Percentiles rank a stretch among this genome's conserved stretches.
Conservation (phyloP, 345 rosid species). For the Populus euphratica region DNA sequence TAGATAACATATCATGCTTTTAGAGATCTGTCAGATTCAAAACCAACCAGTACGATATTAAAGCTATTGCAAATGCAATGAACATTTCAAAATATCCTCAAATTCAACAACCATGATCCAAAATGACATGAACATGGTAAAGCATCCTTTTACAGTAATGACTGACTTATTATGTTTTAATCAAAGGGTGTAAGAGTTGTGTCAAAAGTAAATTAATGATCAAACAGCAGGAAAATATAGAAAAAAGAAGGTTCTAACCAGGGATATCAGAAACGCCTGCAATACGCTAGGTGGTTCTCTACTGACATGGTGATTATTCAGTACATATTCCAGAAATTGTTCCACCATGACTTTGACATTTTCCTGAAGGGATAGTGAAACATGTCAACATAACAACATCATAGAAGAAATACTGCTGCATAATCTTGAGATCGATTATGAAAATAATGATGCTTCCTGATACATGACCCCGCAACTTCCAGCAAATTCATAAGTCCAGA, state of each 20-base stretch:
- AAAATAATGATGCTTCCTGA: not conserved
- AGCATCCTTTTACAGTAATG: not conserved
- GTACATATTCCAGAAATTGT: conserved; percentile 61
- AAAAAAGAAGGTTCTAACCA: conserved; percentile 46
- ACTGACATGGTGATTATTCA: conserved; percentile 57
- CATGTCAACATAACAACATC: not conserved
- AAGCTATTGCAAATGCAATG: not conserved
- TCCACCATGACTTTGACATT: conserved; percentile 53
- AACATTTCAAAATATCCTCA: not conserved
- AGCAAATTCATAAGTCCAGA: not conserved
- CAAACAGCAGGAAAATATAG: not conserved
- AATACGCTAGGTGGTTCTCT: conserved; percentile 52
- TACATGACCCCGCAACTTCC: not conserved
- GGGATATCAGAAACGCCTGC: conserved; percentile 83
- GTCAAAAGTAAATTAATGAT: not conserved
- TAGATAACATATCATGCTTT: not conserved
- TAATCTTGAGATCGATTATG: not conserved
- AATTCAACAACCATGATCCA: not conserved
- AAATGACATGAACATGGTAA: not conserved
- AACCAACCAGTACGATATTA: not conserved
- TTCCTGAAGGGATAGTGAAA: conserved; percentile 51
- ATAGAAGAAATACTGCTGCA: not conserved
- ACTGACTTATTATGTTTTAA: too few species aligned
- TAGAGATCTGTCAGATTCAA: not conserved
- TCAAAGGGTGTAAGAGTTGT: not conserved